A percentile compares a stretch with the other conserved stretches of the same genome.
Conservation (phyloP, 169 alveolate genomes). For the Plasmodium knowlesi region DNA sequence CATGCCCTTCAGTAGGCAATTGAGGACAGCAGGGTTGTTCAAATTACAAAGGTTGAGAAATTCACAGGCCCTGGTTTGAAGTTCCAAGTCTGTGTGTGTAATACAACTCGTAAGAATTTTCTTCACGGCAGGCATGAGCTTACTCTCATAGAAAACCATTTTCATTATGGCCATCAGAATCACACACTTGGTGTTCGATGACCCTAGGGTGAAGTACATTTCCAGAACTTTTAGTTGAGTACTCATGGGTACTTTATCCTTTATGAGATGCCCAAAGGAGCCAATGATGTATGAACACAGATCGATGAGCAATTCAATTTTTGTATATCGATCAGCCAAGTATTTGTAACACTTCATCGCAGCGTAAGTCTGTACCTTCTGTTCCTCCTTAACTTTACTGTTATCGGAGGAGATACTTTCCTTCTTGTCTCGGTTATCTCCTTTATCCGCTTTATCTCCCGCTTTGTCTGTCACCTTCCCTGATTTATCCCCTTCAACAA, state of each 20-base stretch:
- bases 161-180: constrained; percentile 79
- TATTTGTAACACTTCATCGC: constrained; percentile 47
- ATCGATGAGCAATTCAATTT: constrained; percentile 29
- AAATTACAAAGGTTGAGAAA: constrained; percentile 63
- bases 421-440: background rate
- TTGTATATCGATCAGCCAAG: background rate
- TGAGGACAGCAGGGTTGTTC: constrained; percentile 53
- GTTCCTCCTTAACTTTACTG: constrained; percentile 58
- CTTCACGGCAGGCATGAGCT: constrained; percentile 54
- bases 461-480: background rate
- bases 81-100: constrained; percentile 70
- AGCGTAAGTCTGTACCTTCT: constrained; percentile 43
- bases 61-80: constrained; percentile 83
- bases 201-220: constrained; percentile 70
- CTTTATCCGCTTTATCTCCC: background rate
- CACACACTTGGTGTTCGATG: constrained; percentile 71
- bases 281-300: constrained; percentile 82
- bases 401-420: constrained; percentile 5
- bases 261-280: constrained; percentile 78
- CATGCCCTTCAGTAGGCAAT: constrained; percentile 35
- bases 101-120: constrained; percentile 71
- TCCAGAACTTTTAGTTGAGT: constrained; percentile 69
- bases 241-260: constrained; percentile 50
- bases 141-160: constrained; percentile 75
- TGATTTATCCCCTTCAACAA: constrained; percentile 64